Evolutionary conservation across 2,329 filamentous ascomycete genomes (phyloP), one percentile per base, ranked within the genome.

Genomic region (Arachnomyces sp.): DNA sequence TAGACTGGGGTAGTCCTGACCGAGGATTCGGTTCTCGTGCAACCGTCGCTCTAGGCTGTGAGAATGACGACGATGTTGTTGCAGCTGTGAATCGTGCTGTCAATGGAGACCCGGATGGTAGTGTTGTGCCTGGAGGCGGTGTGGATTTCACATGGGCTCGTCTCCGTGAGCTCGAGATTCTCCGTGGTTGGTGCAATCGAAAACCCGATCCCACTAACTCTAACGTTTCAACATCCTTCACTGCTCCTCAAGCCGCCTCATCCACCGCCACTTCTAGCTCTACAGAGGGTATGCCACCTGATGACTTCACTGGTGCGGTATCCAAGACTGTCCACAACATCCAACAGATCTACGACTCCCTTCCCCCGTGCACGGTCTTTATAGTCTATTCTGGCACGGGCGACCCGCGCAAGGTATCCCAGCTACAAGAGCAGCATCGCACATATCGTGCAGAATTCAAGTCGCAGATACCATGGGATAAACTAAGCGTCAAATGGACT

Each of bases 1-100:
- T 96, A 15, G 92, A 98, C 63, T 95, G 90, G 84, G 90, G 89
- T 37, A 83, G 88, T 44, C 84, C 86, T 11, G 74, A 73, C 47
- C 70, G 74, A 39, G 77, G 76, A 4, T 74, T 77, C 43, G 78
- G 77, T 12, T 63, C 68, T 13, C 69, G 74, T 40, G 78, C 77
- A 2, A 68, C 68, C 15, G 66, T 74, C 28, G 66, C 71, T 7
- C 71, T 82, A 42, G 73, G 72, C 15, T 81, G 77, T 51, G 62
- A 63, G 28, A 69, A 66, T 42, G 80, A 84, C 44, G 65, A 68
- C 1, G 73, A 74, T 14, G 72, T 84, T 7, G 74, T 78, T 0
- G 60, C 67, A 11, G 75, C 73, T 2, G 63, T 82, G 15, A 62
- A 71, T n/a, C 59, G 62, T n/a, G 71, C 68, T 1, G 53, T 77